These are phyloP conservation scores for Rhizopogon rudus DNA, from an alignment of 768 basidiomycete species.

Conservation along the genomic window DNA sequence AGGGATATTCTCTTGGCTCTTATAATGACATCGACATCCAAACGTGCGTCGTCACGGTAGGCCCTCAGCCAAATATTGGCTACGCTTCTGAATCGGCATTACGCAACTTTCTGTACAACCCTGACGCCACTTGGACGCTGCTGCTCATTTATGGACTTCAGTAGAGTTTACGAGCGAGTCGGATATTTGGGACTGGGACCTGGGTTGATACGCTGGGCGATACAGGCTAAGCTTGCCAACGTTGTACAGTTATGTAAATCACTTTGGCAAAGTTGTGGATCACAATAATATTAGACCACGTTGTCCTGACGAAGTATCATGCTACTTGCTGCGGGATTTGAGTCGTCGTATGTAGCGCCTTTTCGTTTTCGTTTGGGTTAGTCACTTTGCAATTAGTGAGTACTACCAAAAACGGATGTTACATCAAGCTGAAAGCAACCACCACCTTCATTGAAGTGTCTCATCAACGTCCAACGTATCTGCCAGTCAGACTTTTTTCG, in stretches of 20 bases:
- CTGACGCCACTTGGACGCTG: slow-evolving; percentile 37
- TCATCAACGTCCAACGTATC: slow-evolving; percentile 13
- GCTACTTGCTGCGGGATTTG: neutral
- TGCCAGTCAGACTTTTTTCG: slow-evolving; percentile 1
- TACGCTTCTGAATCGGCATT: slow-evolving; percentile 44
- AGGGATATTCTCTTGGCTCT: too few relatives aligned
- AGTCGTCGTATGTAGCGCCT: neutral
- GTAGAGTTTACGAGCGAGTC: slow-evolving; percentile 62
- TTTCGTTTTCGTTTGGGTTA: neutral
- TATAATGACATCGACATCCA: too few relatives aligned
- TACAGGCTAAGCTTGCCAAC: slow-evolving; percentile 21
- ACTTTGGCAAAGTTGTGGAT: neutral
- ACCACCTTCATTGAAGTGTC: slow-evolving; percentile 1
- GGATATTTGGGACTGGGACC: too few relatives aligned
- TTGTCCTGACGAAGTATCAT: neutral
- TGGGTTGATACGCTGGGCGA: too few relatives aligned
- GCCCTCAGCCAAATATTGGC: too few relatives aligned
- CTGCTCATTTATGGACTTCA: slow-evolving; percentile 60
- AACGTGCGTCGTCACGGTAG: too few relatives aligned
- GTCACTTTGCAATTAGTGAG: neutral
- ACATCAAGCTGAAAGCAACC: slow-evolving; percentile 17
- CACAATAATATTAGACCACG: slow-evolving; percentile 7
- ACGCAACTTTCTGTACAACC: slow-evolving; percentile 41
- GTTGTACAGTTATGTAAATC: slow-evolving; percentile 25
- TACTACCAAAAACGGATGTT: slow-evolving; percentile 14